Evolutionary conservation across 176 grass and related monocot genomes (phyloP).

Genomic region (Poa annua): DNA sequence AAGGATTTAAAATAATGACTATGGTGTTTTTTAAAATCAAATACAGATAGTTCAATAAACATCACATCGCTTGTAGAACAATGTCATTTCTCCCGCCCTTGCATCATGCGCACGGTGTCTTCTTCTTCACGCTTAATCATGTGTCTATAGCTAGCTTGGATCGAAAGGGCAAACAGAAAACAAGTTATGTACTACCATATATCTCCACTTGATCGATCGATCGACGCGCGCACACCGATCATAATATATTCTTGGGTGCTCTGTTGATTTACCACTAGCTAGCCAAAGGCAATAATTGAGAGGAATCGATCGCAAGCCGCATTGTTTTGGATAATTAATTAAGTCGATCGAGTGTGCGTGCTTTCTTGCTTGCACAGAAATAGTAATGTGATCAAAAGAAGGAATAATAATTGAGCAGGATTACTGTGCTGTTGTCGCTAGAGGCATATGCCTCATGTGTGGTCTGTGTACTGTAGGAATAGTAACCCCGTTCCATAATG

Average conservation of each 20-base stretch:
- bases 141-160: too few species aligned
- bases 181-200: not conserved
- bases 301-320: not conserved
- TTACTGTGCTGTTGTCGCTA: not conserved
- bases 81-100: too few species aligned
- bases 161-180: not conserved
- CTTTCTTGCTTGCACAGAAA: not conserved
- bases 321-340: not conserved
- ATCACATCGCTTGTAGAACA: too few species aligned
- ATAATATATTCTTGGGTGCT: not conserved
- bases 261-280: not conserved
- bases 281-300: slow-evolving; percentile 3
- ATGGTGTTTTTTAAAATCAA: too few species aligned
- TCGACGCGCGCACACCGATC: not conserved
- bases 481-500: not conserved
- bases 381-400: not conserved
- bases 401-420: slow-evolving; percentile 18
- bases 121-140: too few species aligned
- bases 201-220: not conserved
- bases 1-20: too few species aligned
- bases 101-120: too few species aligned
- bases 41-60: not conserved
- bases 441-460: not conserved
- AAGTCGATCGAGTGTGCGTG: not conserved
- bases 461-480: not conserved